Percentiles rank a stretch among this genome's conserved stretches.
Evolutionary conservation across 106 monocot species (phyloP).

Genomic region (Ottelia alismoides): DNA sequence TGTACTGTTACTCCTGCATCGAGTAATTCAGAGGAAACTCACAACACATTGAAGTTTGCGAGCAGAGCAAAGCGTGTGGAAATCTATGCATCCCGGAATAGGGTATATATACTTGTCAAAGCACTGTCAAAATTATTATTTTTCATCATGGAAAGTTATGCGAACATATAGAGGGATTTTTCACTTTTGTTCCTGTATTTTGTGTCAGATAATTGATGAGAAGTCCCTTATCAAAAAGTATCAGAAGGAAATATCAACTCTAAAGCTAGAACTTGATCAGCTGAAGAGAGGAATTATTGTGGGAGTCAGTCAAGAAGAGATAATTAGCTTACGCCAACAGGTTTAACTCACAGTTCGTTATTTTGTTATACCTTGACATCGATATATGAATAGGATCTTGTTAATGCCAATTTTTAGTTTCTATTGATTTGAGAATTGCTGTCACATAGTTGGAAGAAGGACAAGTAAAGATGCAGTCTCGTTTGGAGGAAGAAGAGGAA

Average conservation of each 20-base stretch:
- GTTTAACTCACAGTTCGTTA: too few species aligned
- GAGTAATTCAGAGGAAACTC: constrained; percentile 94
- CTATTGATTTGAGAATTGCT: too few species aligned
- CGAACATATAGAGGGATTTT: too few species aligned
- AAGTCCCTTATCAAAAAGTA: constrained; percentile 98
- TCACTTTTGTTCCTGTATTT: too few species aligned
- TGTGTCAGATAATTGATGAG: constrained; percentile 88
- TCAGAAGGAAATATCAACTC: constrained; percentile 89
- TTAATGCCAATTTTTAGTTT: too few species aligned
- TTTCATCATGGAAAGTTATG: too few species aligned
- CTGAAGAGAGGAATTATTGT: constrained; percentile 63
- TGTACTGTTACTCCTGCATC: constrained; percentile 98
- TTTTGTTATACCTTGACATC: too few species aligned
- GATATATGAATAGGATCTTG: too few species aligned
- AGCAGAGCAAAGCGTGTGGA: constrained; percentile 98
- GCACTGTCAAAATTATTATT: too few species aligned
- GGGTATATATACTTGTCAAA: constrained; percentile 57
- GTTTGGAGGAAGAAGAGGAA: constrained; percentile 98
- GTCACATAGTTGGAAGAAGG: constrained; percentile 98
- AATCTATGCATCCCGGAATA: constrained; percentile 91
- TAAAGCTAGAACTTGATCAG: constrained; percentile 89
- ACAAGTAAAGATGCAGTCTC: constrained; percentile 97
- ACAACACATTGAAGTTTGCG: constrained; percentile 98
- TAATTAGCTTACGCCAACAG: constrained; percentile 68
- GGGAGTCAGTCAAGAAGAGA: constrained; percentile 79